phyloP scores from a whole-genome alignment of 1,284 basidiomycete species.

The Sporisorium iseilematis-ciliati region DNA sequence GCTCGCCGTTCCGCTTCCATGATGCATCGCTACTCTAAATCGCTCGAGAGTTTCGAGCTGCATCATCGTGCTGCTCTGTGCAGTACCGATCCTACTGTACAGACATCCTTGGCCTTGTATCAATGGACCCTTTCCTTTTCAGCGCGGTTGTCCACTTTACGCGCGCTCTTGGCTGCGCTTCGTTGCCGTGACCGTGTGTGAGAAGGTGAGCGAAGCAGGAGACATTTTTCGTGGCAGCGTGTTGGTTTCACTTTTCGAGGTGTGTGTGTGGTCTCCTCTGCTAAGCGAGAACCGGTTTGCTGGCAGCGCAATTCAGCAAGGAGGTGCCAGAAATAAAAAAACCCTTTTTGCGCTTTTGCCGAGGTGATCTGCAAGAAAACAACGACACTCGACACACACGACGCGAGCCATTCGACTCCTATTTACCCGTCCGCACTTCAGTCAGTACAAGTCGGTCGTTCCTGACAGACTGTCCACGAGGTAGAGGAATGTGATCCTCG shows the following conservation, averaged over 20 bases:
- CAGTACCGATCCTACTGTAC: background rate
- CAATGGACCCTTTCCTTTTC: background rate
- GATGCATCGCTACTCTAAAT: conserved; percentile 8
- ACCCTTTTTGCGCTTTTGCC: background rate
- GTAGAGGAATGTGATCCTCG: conserved; percentile 8
- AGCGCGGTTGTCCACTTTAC: background rate
- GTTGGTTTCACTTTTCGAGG: conserved; percentile 6
- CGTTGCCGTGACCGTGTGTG: background rate
- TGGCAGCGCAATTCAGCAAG: conserved; percentile 18
- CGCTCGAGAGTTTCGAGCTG: background rate
- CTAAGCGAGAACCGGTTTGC: conserved; percentile 16
- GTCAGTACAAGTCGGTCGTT: background rate
- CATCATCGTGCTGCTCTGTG: conserved; percentile 3
- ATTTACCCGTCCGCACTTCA: no score
- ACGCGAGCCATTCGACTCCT: no score
- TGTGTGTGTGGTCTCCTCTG: background rate
- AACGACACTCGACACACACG: background rate
- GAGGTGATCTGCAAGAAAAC: background rate
- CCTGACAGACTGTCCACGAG: background rate
- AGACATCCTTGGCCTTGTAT: no score
- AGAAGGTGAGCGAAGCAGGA: conserved; percentile 1
- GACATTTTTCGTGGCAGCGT: conserved; percentile 13
- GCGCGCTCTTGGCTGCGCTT: background rate
- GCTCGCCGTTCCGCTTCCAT: no score
- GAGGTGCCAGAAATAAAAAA: background rate